Conservation (phyloP, 768 basidiomycete genomes). For the Suillus occidentalis region DNA sequence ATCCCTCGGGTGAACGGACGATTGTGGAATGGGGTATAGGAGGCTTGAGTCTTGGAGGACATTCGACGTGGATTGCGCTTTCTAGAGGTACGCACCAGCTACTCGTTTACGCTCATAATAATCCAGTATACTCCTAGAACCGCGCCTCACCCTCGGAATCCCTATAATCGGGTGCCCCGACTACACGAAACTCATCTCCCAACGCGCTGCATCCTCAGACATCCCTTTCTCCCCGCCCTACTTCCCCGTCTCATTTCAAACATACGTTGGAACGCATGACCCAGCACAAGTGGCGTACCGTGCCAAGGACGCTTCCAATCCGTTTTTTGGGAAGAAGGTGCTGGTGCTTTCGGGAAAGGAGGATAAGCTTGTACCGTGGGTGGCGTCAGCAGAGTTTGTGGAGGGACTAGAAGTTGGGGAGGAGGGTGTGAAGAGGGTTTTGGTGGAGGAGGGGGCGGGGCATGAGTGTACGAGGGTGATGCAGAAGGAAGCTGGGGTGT, state of each 20-base stretch:
- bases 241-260: conserved; percentile 54
- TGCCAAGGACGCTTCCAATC: conserved; percentile 42
- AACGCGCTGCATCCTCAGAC: conserved; percentile 49
- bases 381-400: conserved; percentile 55
- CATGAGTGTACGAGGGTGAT: conserved; percentile 65
- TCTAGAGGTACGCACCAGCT: conserved; percentile 36
- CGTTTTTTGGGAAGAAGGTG: conserved; percentile 71
- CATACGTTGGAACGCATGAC: conserved; percentile 46
- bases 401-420: conserved; percentile 52
- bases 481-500: conserved; percentile 44
- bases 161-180: conserved; percentile 74
- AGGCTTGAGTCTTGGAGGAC: conserved; percentile 83
- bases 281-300: conserved; percentile 46
- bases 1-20: conserved; percentile 58
- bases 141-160: conserved; percentile 45
- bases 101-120: neutral
- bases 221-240: conserved; percentile 50
- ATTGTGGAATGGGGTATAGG: conserved; percentile 70
- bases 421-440: neutral
- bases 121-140: conserved; percentile 35
- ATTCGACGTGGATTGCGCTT: conserved; percentile 76
- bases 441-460: conserved; percentile 47
- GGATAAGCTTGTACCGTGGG: conserved; percentile 72
- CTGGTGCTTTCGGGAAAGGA: conserved; percentile 67
- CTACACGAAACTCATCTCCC: conserved; percentile 53